Percentiles rank a stretch among this genome's conserved stretches.
These are phyloP conservation scores for Suhomyces canberraensis DNA, from an alignment of 805 yeast genomes.

Conservation along the genomic window DNA sequence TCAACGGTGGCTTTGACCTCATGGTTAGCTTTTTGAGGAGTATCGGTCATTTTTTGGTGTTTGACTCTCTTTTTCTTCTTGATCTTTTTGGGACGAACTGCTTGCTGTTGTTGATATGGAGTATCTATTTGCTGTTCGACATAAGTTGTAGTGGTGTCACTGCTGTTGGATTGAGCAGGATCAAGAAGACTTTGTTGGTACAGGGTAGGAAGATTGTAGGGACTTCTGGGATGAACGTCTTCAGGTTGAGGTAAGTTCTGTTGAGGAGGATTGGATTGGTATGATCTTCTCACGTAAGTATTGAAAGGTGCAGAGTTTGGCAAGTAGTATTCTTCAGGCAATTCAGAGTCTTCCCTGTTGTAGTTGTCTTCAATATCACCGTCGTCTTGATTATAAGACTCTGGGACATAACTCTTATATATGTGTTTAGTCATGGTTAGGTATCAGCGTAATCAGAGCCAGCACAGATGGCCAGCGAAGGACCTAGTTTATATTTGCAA, in stretches of 20 bases:
- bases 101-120: constrained; percentile 9
- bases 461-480: too few species aligned
- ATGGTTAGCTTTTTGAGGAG: not conserved
- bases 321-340: constrained; percentile 4
- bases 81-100: constrained; percentile 1
- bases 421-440: constrained; percentile 10
- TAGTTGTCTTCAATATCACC: constrained; percentile 4
- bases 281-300: constrained; percentile 5
- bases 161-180: constrained; percentile 8
- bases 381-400: constrained; percentile 3
- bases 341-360: constrained; percentile 1
- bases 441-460: too few species aligned
- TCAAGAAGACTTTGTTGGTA: constrained; percentile 6
- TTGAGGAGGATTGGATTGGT: constrained; percentile 1
- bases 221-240: constrained; percentile 1
- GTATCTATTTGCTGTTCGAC: constrained; percentile 7
- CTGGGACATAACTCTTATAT: constrained; percentile 3
- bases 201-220: constrained; percentile 4
- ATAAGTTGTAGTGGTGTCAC: constrained; percentile 11
- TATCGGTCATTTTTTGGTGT: constrained; percentile 1
- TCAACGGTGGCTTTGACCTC: not conserved
- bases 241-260: not conserved
- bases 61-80: constrained; percentile 8
- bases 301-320: constrained; percentile 5
- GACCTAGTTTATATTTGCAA: too few species aligned